Evolutionary conservation across 2,329 filamentous ascomycete genomes (phyloP), one percentile per base, ranked within the genome.

Genomic region (Botryotinia narcissicola): DNA sequence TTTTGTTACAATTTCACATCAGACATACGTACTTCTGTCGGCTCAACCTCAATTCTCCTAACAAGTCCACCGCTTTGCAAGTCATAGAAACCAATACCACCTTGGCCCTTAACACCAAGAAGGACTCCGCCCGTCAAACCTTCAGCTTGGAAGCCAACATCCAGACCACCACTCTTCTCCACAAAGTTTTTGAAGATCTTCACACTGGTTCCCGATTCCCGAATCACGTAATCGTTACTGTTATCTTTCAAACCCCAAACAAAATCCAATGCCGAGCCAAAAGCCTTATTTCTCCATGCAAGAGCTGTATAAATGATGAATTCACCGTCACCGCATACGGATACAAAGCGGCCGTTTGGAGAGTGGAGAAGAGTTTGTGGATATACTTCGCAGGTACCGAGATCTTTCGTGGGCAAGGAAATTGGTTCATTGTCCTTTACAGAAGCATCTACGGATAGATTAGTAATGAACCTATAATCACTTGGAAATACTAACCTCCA

Each of bases 221-320:
- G 92, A 78, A 99, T 98, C 57, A 96, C 96, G 81, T 97, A 98
- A 82, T 99, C 96, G 82, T 98, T 98, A 85, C 94, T 97, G 84
- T 98, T 97, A 74, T 98, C 95, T 84, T 97, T 98, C 62, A 93
- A 93, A 0, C 92, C 95, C 96, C 96, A 99, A 18, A 93, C 95
- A 82, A 99, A 99, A 84, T 99, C 96, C 70, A 98, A 85, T 10
- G 95, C 96, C 59, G 93, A 95, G 35, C 96, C 96, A 80, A 99
- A 99, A 5, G 94, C 94, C 85, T 98, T 98, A 84, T 99, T 98
- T 81, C 96, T 91, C 89, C 97, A 97, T 4, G 95, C 95, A 74
- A 98, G 88, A 73, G 96, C 95, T 42, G 96, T 98, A 85, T 98
- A 98, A 80, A 98, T 97, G 82, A 98, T 98, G 84, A 98, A 99